phyloP scores from a whole-genome alignment of 495 filamentous ascomycete genomes.

The Daldinia bambusicola region DNA sequence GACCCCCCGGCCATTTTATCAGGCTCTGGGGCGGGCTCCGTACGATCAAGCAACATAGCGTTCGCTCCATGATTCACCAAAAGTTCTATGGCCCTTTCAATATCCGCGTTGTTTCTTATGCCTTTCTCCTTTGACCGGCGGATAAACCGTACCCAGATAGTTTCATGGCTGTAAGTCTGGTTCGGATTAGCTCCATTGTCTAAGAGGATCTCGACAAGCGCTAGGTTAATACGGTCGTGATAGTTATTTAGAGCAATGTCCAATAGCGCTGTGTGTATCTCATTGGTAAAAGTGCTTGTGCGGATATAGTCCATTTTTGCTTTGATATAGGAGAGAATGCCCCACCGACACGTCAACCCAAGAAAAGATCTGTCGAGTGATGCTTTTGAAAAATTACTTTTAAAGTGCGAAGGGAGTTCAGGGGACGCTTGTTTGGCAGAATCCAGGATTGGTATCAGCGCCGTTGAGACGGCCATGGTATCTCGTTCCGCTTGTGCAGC shows the following conservation, averaged over 20 bases:
- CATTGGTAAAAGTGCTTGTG: neutral
- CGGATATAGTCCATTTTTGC: neutral
- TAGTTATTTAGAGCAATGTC: neutral
- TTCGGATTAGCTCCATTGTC: slow-evolving; percentile 4
- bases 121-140: too few relatives aligned
- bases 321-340: neutral
- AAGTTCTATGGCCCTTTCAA: too few relatives aligned
- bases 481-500: neutral
- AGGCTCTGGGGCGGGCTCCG: too few relatives aligned
- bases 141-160: neutral
- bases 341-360: neutral
- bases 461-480: neutral
- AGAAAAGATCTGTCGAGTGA: too few relatives aligned
- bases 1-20: too few relatives aligned
- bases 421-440: neutral
- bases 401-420: too few relatives aligned
- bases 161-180: neutral
- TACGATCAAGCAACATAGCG: too few relatives aligned
- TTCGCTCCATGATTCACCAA: too few relatives aligned
- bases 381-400: too few relatives aligned
- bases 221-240: neutral
- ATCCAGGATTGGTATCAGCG: neutral
- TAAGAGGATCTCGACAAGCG: neutral
- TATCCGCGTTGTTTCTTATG: too few relatives aligned
- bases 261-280: neutral